Percentiles rank a stretch among this genome's conserved stretches.
Conservation (phyloP, 306 rosid genomes). For the Ormosia semicastrata region DNA sequence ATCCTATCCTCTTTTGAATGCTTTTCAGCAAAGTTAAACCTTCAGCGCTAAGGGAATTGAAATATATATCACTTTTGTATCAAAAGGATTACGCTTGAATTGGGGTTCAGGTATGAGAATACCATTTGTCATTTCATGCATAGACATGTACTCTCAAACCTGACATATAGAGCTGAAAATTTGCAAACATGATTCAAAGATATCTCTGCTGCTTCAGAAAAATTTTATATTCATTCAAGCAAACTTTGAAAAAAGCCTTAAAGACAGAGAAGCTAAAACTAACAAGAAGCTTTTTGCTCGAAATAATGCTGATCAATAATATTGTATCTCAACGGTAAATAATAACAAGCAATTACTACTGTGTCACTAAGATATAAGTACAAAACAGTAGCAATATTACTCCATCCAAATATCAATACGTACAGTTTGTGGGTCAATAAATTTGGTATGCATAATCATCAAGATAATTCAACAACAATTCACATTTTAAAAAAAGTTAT, state of each 20-base stretch:
- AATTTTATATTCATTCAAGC: slow-evolving; percentile 16
- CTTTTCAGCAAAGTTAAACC: slow-evolving; percentile 17
- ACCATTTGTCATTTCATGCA: slow-evolving; percentile 37
- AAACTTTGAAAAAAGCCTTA: neutral
- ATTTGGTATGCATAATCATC: no score
- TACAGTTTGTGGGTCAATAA: no score
- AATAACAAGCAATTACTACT: neutral
- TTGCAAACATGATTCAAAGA: slow-evolving; percentile 35
- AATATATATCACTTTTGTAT: neutral
- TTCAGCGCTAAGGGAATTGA: slow-evolving; percentile 8
- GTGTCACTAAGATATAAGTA: neutral
- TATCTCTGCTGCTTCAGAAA: slow-evolving; percentile 1
- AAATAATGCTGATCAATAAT: neutral
- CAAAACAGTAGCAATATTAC: no score
- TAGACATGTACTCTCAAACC: slow-evolving; percentile 32
- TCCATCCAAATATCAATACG: no score
- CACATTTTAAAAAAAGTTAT: no score
- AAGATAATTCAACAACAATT: no score
- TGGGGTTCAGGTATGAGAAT: slow-evolving; percentile 7
- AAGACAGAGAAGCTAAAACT: neutral
- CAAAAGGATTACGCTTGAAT: neutral
- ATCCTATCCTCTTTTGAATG: slow-evolving; percentile 10
- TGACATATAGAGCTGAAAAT: slow-evolving; percentile 39
- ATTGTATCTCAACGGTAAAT: neutral
- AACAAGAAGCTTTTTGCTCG: neutral